A percentile compares a stretch with the other conserved stretches of the same genome.
Conservation (phyloP, 2,329 filamentous ascomycete genomes). For the Tolypocladium ovalisporum region DNA sequence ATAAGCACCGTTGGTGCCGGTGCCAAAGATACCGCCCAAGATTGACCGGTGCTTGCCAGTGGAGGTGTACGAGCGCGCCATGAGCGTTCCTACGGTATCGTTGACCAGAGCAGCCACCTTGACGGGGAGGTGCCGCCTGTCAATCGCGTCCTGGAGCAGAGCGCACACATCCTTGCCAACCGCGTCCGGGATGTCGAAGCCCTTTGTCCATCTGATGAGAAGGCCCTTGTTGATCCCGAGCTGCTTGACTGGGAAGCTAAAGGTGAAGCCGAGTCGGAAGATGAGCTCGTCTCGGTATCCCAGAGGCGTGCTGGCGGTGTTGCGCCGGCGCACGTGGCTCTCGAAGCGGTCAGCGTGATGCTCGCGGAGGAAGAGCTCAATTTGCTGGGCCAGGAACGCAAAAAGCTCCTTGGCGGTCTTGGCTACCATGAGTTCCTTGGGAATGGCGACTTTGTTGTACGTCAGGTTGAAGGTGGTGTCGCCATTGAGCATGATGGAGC, state of each 20-base stretch:
- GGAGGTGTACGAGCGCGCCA: constrained; percentile 93
- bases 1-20: constrained; percentile 94
- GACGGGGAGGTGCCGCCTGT: constrained; percentile 75
- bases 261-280: constrained; percentile 96
- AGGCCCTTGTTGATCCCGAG: constrained; percentile 90
- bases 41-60: constrained; percentile 78
- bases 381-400: constrained; percentile 83
- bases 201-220: constrained; percentile 96
- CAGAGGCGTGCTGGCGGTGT: constrained; percentile 45
- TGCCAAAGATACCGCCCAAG: constrained; percentile 95
- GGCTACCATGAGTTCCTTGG: constrained; percentile 80
- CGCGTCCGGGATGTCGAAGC: constrained; percentile 92
- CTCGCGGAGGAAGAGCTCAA: constrained; percentile 74
- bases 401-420: constrained; percentile 82
- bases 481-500: constrained; percentile 85
- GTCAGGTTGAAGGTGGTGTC: constrained; percentile 92
- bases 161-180: constrained; percentile 91
- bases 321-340: constrained; percentile 53
- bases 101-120: constrained; percentile 95
- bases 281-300: constrained; percentile 62
- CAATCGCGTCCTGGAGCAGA: constrained; percentile 80
- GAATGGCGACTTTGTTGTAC: constrained; percentile 86
- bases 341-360: constrained; percentile 86
- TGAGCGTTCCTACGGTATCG: constrained; percentile 93
- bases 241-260: constrained; percentile 94